Evolutionary conservation across 2,329 filamentous ascomycete species (phyloP).

Genomic region (Paracorniculantispora psalliotae): DNA sequence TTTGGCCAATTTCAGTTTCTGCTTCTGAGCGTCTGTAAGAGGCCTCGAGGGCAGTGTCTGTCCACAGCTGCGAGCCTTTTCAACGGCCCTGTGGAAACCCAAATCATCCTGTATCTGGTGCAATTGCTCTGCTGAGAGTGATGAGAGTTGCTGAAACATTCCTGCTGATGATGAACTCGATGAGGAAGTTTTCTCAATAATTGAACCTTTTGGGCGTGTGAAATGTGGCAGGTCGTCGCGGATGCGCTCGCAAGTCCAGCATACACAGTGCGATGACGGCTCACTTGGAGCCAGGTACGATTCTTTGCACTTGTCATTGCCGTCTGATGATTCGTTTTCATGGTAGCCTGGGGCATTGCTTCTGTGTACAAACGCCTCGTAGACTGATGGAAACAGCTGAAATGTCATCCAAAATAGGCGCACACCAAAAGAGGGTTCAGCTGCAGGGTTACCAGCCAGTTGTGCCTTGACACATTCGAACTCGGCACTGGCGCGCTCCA

Average conservation of each 20-base stretch:
- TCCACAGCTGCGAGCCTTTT: background rate
- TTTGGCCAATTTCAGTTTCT: background rate
- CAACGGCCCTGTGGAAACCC: background rate
- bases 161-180: background rate
- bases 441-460: background rate
- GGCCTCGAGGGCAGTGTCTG: background rate
- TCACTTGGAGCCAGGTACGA: too few relatives aligned
- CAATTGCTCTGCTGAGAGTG: background rate
- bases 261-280: background rate
- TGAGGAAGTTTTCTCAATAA: background rate
- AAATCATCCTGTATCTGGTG: slow-evolving; percentile 1
- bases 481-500: background rate
- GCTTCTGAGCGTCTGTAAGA: background rate
- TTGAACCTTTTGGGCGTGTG: background rate
- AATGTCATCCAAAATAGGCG: background rate
- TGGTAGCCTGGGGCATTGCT: background rate
- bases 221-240: background rate
- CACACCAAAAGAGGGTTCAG: background rate
- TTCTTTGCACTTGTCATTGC: background rate
- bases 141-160: background rate
- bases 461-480: background rate
- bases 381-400: background rate
- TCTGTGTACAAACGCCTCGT: background rate
- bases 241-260: slow-evolving; percentile 3
- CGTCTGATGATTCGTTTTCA: background rate